These are phyloP conservation scores for Dipteronia sinensis DNA, from an alignment of 345 rosid species.

Conservation along the genomic window DNA sequence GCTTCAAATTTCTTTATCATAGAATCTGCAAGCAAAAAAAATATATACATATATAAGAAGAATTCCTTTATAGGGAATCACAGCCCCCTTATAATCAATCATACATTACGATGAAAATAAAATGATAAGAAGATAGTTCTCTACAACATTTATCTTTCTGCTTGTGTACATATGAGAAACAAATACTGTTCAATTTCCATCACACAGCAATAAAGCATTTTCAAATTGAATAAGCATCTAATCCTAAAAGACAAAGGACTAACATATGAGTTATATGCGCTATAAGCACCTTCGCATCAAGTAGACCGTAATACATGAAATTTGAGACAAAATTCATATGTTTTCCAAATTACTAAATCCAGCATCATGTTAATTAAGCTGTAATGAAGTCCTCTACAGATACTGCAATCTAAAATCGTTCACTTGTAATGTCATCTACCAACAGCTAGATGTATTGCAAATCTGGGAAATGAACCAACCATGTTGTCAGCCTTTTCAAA, in stretches of 20 bases:
- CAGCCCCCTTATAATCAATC: neutral
- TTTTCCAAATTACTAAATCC: constrained; percentile 1
- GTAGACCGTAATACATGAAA: neutral
- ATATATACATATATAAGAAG: neutral
- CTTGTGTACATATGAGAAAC: neutral
- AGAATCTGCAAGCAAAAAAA: constrained; percentile 47
- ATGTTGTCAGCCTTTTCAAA: constrained; percentile 2
- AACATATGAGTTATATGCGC: constrained; percentile 4
- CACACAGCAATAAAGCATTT: neutral
- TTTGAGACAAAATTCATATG: constrained; percentile 6
- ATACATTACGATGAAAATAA: neutral
- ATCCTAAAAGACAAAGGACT: constrained; percentile 1
- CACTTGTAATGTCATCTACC: neutral
- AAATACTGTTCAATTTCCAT: neutral
- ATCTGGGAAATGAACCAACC: constrained; percentile 5
- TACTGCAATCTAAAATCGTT: neutral
- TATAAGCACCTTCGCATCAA: constrained; percentile 4
- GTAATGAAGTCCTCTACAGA: neutral
- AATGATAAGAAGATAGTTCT: neutral
- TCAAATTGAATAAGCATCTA: constrained; percentile 1
- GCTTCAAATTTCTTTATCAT: constrained; percentile 53
- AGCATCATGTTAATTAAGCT: constrained; percentile 6
- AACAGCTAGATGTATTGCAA: neutral
- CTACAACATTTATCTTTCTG: neutral
- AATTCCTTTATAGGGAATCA: constrained; percentile 7